Evolutionary conservation across 1,284 basidiomycete species (phyloP).

Genomic region (Cryptococcus sp.): DNA sequence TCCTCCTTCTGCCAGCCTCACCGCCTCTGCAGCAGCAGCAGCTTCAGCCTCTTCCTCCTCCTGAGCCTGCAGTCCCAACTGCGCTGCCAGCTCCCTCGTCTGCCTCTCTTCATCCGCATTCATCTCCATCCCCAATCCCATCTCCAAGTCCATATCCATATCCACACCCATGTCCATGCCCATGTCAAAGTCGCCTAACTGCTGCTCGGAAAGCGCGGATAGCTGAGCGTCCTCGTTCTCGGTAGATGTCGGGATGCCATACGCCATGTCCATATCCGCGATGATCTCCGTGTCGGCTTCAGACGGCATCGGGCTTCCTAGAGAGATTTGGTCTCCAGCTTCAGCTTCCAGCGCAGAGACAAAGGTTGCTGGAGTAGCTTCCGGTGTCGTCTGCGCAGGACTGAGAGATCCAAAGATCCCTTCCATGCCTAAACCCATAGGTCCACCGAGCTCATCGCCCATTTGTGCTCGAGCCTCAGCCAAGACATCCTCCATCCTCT

Average conservation of each 20-base stretch:
- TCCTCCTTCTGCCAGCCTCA: neutral
- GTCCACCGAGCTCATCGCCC: constrained; percentile 1
- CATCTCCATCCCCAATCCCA: neutral
- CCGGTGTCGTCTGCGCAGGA: no score
- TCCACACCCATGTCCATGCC: constrained; percentile 5
- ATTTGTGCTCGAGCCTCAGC: constrained; percentile 5
- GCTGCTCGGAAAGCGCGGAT: no score
- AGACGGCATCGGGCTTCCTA: no score
- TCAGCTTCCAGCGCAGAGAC: no score
- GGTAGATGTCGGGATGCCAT: no score
- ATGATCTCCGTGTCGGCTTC: no score
- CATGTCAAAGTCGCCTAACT: constrained; percentile 12
- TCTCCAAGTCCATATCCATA: constrained; percentile 4
- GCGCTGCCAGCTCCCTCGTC: neutral
- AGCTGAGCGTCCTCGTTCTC: no score
- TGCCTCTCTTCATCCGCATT: constrained; percentile 1
- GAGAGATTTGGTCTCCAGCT: no score
- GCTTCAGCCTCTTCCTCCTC: constrained; percentile 2
- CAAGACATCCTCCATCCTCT: constrained; percentile 11
- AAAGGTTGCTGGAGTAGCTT: no score
- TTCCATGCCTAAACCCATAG: neutral
- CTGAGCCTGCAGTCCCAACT: neutral
- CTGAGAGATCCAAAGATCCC: neutral
- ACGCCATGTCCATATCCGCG: no score
- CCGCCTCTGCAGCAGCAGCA: neutral